Base-by-base conservation (phyloP, 2,329 filamentous ascomycete species). In the Claviceps humidiphila region DNA sequence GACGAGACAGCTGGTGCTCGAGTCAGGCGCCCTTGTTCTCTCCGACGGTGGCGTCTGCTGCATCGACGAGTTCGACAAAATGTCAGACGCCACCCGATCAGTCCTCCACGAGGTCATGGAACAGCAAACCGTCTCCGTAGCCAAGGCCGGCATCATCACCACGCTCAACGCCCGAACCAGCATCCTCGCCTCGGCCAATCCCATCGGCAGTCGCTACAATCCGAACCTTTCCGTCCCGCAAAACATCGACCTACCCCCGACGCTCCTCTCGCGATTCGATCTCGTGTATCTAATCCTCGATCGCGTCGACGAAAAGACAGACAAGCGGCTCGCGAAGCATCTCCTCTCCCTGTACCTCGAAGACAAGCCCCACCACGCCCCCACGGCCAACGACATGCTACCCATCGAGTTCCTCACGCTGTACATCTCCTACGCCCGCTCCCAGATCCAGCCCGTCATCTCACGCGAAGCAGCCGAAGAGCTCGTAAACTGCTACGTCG, bases 191-290 rank as follows among this genome's bases (percentile, higher is more conserved):
- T 97, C 91, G 11, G 93, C 93, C 68, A 98, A 98, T 65, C 93
- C 93, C 1, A 97, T 98, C 58, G 93, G 93, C 61, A 95, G 89
- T 71, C 90, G 94, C 65, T 98, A 98, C 73, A 97, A 98, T 68
- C 87, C 89, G 2, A 91, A 95, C 62, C 73, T 98, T 24, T 90
- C 93, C 0, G 93, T 98, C 14, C 93, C 93, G 3, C 90, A 97
- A 63, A 98, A 98, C 68, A 98, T 98, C 61, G 93, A 98, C 63
- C 80, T 98, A 8, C 93, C 93, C 0, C 93, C 93, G 0, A 98
- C 93, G 0, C 76, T 98, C 6, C 79, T 98, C 50, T 96, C 90
- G 5, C 85, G 93, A 75, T 98, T 98, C 65, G 93, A 98, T 66
- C 75, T 98, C 6, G 91, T 98, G 49, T 98, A 98, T 64, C 81